These are phyloP conservation scores for Ceratobasidium sp. DNA, from an alignment of 1,284 basidiomycete genomes.

Conservation along the genomic window DNA sequence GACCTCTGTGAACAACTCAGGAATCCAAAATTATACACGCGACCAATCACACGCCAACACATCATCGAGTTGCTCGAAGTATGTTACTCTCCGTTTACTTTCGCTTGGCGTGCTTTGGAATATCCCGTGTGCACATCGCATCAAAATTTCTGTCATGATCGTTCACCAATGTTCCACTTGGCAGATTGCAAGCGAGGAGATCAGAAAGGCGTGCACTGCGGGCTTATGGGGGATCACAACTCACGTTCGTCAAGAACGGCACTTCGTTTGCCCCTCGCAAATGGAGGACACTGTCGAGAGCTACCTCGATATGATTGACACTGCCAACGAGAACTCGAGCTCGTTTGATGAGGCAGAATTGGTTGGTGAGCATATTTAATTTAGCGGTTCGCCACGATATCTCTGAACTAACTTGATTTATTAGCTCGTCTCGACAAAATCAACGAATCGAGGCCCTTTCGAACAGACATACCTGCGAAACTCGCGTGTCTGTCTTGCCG, in stretches of 20 bases:
- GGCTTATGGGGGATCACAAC: conserved; percentile 44
- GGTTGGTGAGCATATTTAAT: conserved; percentile 17
- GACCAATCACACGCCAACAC: conserved; percentile 37
- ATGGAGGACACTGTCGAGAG: conserved; percentile 43
- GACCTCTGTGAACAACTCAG: conserved; percentile 40
- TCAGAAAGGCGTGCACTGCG: conserved; percentile 35
- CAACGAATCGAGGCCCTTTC: conserved; percentile 44
- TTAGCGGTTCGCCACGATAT: background rate
- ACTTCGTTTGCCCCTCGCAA: conserved; percentile 40
- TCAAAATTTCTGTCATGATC: background rate
- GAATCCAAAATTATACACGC: conserved; percentile 41
- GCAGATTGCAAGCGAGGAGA: conserved; percentile 42
- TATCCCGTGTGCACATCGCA: no score
- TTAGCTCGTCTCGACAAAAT: conserved; percentile 38
- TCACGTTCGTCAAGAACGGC: conserved; percentile 38
- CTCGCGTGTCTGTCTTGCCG: conserved; percentile 40
- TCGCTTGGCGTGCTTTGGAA: background rate
- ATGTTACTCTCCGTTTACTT: conserved; percentile 1
- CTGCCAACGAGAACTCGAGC: conserved; percentile 37
- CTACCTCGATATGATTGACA: conserved; percentile 43
- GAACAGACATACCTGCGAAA: conserved; percentile 41
- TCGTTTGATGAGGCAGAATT: conserved; percentile 37
- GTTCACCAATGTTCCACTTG: background rate
- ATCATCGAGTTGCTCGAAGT: conserved; percentile 44
- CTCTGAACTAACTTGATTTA: conserved; percentile 38